These are phyloP conservation scores for Waltiozyma sp. DNA, from an alignment of 1,139 yeast species.

Conservation along the genomic window DNA sequence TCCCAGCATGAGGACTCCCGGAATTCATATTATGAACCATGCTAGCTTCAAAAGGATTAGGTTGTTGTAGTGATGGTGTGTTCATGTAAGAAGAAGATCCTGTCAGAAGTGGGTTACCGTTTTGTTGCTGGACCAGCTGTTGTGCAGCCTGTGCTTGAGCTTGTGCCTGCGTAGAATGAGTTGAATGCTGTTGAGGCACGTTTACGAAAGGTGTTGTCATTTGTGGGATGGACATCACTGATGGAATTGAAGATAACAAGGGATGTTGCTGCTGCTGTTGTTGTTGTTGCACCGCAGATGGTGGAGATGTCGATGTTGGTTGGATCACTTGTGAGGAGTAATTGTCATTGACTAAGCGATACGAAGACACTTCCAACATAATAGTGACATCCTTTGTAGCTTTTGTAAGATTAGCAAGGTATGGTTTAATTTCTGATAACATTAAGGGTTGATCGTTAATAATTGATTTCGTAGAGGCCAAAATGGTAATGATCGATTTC, in stretches of 20 bases:
- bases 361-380: constrained; percentile 53
- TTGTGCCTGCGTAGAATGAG: background rate
- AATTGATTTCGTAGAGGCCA: constrained; percentile 76
- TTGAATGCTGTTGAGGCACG: background rate
- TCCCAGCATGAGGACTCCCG: background rate
- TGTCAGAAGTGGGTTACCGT: constrained; percentile 5
- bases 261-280: constrained; percentile 9
- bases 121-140: background rate
- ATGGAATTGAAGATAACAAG: constrained; percentile 12
- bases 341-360: constrained; percentile 26
- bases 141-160: constrained; percentile 1
- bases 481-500: constrained; percentile 71
- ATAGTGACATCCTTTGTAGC: constrained; percentile 87
- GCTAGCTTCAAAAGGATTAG: constrained; percentile 17
- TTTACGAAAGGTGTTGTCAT: constrained; percentile 14
- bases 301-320: constrained; percentile 21
- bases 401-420: constrained; percentile 71
- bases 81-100: constrained; percentile 1
- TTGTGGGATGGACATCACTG: constrained; percentile 17
- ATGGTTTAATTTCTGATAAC: constrained; percentile 61
- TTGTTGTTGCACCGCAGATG: constrained; percentile 14
- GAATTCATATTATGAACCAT: constrained; percentile 9
- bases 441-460: constrained; percentile 71
- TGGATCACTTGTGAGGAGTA: constrained; percentile 11
- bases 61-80: constrained; percentile 1